A percentile compares a stretch with the other conserved stretches of the same genome.
Evolutionary conservation across 768 basidiomycete species (phyloP).

Genomic region (Crassisporium funariophilum): DNA sequence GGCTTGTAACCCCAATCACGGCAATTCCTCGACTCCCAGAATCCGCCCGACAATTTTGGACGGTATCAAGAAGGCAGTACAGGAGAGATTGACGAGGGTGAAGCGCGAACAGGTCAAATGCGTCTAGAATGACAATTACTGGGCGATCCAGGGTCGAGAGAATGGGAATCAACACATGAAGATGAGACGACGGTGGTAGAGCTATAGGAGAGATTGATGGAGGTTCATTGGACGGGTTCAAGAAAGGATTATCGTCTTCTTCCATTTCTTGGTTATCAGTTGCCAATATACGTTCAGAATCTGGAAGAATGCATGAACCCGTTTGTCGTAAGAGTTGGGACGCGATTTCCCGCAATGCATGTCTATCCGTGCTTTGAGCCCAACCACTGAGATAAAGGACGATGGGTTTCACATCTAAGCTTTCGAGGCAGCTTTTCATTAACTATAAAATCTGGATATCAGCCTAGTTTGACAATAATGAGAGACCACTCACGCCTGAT

Average conservation of each 20-base stretch:
- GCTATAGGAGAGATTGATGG: constrained; percentile 28
- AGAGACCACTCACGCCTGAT: constrained; percentile 55
- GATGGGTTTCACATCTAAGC: constrained; percentile 56
- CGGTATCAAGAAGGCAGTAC: constrained; percentile 95
- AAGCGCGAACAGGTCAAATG: constrained; percentile 90
- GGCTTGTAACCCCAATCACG: constrained; percentile 84
- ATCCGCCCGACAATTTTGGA: constrained; percentile 76
- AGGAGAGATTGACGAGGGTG: constrained; percentile 92
- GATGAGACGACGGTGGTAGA: constrained; percentile 67
- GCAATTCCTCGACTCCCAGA: constrained; percentile 68
- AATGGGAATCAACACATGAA: constrained; percentile 73
- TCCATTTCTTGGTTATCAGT: constrained; percentile 28
- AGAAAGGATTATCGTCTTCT: constrained; percentile 51
- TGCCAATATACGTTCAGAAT: constrained; percentile 38
- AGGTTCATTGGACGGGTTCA: constrained; percentile 32
- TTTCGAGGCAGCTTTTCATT: constrained; percentile 55
- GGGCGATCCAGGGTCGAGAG: constrained; percentile 81
- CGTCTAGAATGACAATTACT: constrained; percentile 83
- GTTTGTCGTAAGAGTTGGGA: constrained; percentile 81
- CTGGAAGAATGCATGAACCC: constrained; percentile 53
- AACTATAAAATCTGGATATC: constrained; percentile 58
- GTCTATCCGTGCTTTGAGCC: constrained; percentile 80
- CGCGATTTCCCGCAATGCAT: constrained; percentile 93
- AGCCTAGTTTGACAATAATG: constrained; percentile 3
- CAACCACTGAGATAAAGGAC: constrained; percentile 84